Evolutionary conservation across 75 land plant genomes (phyloP).

Genomic region (Pinus albicaulis): DNA sequence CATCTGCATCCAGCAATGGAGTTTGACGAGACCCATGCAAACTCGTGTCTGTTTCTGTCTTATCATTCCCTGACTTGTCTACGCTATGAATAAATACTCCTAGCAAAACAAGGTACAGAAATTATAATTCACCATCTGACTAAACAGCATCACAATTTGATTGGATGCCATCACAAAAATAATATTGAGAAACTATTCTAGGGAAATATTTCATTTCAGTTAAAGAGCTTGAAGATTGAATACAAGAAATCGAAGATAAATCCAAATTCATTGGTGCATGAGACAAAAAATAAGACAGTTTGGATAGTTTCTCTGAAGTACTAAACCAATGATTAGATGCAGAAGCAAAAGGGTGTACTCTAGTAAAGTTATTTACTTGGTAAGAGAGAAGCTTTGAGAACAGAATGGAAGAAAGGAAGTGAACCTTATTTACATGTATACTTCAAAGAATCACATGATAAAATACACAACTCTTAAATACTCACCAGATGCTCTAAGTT

Average conservation of each 20-base stretch:
- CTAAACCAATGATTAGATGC: not conserved
- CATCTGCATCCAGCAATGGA: not conserved
- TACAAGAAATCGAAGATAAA: not conserved
- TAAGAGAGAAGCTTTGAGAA: not conserved
- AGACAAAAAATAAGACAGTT: not conserved
- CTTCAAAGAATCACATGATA: not conserved
- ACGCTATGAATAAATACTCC: conserved; percentile 6
- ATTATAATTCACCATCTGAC: not conserved
- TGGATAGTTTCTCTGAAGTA: not conserved
- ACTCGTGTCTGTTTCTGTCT: not conserved
- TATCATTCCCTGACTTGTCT: conserved; percentile 5
- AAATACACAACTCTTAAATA: not conserved
- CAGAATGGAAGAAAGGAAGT: not conserved
- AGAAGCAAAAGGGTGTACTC: not conserved
- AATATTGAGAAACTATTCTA: not conserved
- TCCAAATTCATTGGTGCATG: not conserved
- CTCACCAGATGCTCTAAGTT: not conserved
- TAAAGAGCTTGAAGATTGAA: not conserved
- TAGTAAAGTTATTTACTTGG: not conserved
- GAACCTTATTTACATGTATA: not conserved
- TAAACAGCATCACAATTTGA: not conserved
- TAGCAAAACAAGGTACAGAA: not conserved
- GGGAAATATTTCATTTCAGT: not conserved
- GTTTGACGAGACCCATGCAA: not conserved
- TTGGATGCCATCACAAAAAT: not conserved